Conservation (phyloP, 345 rosid genomes). For the Camelina hispida region DNA sequence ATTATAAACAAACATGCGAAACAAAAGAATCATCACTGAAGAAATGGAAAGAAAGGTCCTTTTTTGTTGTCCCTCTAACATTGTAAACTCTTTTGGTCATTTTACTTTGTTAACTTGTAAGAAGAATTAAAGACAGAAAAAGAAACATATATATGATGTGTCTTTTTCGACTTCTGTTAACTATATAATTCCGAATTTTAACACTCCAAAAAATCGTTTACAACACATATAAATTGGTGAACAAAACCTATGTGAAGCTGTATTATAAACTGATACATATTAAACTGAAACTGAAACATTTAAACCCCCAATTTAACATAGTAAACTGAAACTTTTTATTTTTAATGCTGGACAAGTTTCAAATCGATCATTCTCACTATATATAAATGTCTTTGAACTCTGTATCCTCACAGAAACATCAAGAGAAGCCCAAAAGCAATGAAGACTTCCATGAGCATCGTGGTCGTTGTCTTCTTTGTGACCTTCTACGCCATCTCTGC, state of each 20-base stretch:
- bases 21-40: not conserved
- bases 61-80: not conserved
- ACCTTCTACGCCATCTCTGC: conserved; percentile 14
- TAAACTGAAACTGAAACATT: conserved; percentile 2
- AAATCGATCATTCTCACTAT: not conserved
- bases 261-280: not conserved
- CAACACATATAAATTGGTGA: not conserved
- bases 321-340: not conserved
- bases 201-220: not conserved
- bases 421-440: conserved; percentile 9
- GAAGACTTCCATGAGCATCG: conserved; percentile 9
- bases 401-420: not conserved
- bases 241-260: not conserved
- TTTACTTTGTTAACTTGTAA: not conserved
- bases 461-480: conserved; percentile 8
- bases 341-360: conserved; percentile 25
- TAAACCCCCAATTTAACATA: not conserved
- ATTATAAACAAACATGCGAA: not conserved
- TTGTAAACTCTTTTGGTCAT: conserved; percentile 16
- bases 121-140: not conserved
- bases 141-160: not conserved
- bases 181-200: not conserved
- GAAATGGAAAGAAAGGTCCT: not conserved
- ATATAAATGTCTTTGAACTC: not conserved
- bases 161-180: not conserved